Conservation (phyloP, 1,284 basidiomycete species). For the Ustilago tritici region DNA sequence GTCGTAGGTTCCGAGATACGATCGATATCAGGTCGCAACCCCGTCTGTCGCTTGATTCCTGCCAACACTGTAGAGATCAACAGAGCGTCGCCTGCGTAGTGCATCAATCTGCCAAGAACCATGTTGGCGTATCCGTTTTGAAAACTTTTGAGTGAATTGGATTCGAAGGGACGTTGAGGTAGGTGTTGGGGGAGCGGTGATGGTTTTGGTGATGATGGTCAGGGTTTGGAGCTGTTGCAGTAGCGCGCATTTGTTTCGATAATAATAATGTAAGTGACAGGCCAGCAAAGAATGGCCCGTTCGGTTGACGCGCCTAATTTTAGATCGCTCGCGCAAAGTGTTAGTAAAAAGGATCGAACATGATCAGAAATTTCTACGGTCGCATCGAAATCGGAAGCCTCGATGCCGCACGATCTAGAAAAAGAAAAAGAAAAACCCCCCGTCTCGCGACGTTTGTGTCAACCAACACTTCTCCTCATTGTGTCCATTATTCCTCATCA, state of each 20-base stretch:
- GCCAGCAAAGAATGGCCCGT: conserved; percentile 23
- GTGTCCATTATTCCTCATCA: not conserved
- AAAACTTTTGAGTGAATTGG: too few relatives aligned
- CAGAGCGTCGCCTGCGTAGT: conserved; percentile 86
- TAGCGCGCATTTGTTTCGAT: conserved; percentile 4
- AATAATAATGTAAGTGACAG: conserved; percentile 4
- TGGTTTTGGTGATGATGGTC: not conserved
- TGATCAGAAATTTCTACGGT: not conserved
- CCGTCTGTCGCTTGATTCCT: conserved; percentile 83
- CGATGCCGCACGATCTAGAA: not conserved
- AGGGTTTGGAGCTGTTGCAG: not conserved
- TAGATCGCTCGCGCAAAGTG: not conserved
- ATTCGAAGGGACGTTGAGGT: too few relatives aligned
- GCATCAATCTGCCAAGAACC: conserved; percentile 78
- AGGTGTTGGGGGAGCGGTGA: not conserved
- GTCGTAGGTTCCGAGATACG: conserved; percentile 75
- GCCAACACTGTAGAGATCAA: conserved; percentile 89
- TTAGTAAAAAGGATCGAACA: not conserved
- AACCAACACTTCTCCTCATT: conserved; percentile 8
- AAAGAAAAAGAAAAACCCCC: not conserved
- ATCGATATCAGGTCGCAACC: conserved; percentile 53
- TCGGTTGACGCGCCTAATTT: conserved; percentile 8
- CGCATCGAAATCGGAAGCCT: not conserved
- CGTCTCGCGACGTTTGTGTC: not conserved
- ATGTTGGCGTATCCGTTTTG: conserved; percentile 15